Percentiles rank a stretch among this genome's conserved stretches.
Conservation (phyloP, 768 basidiomycete genomes). For the Coprinopsis sp. region DNA sequence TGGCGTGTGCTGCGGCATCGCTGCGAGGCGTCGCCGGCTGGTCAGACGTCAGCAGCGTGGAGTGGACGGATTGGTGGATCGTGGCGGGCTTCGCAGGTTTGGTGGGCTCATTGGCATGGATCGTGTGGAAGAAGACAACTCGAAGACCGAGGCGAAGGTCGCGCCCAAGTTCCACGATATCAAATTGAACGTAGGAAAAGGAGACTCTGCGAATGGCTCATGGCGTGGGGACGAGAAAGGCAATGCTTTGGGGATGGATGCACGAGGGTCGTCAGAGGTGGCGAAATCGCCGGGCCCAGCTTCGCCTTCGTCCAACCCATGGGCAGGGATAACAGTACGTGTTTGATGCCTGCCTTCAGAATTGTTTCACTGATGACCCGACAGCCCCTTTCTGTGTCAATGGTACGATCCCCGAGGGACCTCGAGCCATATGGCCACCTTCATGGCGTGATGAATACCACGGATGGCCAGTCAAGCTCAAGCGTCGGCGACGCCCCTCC, state of each 20-base stretch:
- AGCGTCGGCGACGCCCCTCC: background rate
- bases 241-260: no score
- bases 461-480: background rate
- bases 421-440: conserved; percentile 5
- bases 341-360: background rate
- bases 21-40: conserved; percentile 37
- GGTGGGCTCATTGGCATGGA: conserved; percentile 1
- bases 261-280: no score
- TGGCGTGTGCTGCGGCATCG: conserved; percentile 47
- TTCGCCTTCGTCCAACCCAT: background rate
- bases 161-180: conserved; percentile 8
- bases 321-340: background rate
- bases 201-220: no score
- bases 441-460: background rate
- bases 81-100: conserved; percentile 10
- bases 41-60: conserved; percentile 21
- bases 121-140: conserved; percentile 1
- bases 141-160: conserved; percentile 3
- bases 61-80: conserved; percentile 16
- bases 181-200: no score
- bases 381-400: conserved; percentile 3
- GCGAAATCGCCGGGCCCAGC: no score
- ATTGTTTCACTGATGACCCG: background rate
- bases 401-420: conserved; percentile 4
- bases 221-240: no score